A percentile compares a stretch with the other conserved stretches of the same genome.
phyloP scores from a whole-genome alignment of 1,139 yeast genomes.

The Candida albicans region DNA sequence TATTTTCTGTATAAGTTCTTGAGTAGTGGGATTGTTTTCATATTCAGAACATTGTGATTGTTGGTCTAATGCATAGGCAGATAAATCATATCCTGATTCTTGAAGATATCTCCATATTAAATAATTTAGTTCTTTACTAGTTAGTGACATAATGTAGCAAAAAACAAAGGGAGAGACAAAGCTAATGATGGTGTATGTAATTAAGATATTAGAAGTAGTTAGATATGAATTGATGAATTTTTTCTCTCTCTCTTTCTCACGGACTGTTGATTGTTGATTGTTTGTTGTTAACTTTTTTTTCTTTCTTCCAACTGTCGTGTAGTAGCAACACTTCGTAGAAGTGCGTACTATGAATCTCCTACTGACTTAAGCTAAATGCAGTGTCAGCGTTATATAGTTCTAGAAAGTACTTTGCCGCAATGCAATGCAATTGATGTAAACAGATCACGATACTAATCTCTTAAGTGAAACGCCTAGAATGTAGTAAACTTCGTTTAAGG shows the following conservation, averaged over 20 bases:
- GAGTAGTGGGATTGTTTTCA: conserved; percentile 46
- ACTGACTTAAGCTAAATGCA: too few species aligned
- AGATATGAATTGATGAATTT: not conserved
- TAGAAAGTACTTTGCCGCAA: too few species aligned
- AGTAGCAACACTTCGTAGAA: too few species aligned
- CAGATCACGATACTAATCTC: too few species aligned
- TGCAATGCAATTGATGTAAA: too few species aligned
- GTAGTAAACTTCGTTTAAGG: too few species aligned
- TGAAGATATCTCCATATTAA: conserved; percentile 91
- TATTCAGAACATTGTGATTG: conserved; percentile 63
- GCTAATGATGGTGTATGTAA: not conserved
- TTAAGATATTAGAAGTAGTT: not conserved
- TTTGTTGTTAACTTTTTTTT: not conserved
- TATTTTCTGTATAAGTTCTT: conserved; percentile 48
- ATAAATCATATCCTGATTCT: conserved; percentile 78
- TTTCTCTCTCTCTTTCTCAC: not conserved
- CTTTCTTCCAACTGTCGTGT: conserved; percentile 1
- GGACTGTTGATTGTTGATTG: not conserved
- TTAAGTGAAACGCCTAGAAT: too few species aligned
- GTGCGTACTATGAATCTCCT: too few species aligned
- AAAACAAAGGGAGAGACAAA: conserved; percentile 7
- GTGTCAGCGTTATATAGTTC: too few species aligned
- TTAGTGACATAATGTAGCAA: conserved; percentile 59
- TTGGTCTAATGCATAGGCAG: conserved; percentile 81
- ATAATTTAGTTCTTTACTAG: conserved; percentile 85